Evolutionary conservation across 2,329 filamentous ascomycete genomes (phyloP).

Genomic region (Botrytis tulipae): DNA sequence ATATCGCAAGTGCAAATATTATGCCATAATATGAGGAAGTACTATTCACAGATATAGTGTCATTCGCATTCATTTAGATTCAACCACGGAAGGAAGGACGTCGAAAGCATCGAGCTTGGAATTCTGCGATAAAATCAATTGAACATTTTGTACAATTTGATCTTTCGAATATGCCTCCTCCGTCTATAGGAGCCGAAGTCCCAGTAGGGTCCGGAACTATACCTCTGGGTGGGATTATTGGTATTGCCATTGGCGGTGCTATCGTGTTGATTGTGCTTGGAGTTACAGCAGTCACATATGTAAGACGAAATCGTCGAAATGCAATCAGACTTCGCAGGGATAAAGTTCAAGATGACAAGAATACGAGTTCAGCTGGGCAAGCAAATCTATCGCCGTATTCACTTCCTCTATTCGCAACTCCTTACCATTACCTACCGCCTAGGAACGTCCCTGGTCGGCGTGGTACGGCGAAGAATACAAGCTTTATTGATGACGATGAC

Average conservation of each 20-base stretch:
- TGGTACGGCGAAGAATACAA: background rate
- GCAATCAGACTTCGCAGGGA: background rate
- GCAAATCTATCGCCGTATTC: background rate
- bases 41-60: background rate
- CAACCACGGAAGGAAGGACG: background rate
- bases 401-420: background rate
- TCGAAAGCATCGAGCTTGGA: background rate
- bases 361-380: background rate
- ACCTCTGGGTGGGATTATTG: conserved; percentile 2
- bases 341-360: background rate
- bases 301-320: background rate
- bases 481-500: conserved; percentile 6
- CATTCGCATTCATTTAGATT: background rate
- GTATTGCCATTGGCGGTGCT: conserved; percentile 7
- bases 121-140: background rate
- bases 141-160: background rate
- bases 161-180: conserved; percentile 10
- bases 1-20: conserved; percentile 9
- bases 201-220: background rate
- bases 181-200: background rate
- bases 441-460: background rate
- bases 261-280: conserved; percentile 1
- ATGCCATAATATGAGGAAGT: background rate
- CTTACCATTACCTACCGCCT: conserved; percentile 13
- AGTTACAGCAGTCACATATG: background rate